Evolutionary conservation across 139 green algal genomes (phyloP).

Genomic region (Nannochloris sp.): DNA sequence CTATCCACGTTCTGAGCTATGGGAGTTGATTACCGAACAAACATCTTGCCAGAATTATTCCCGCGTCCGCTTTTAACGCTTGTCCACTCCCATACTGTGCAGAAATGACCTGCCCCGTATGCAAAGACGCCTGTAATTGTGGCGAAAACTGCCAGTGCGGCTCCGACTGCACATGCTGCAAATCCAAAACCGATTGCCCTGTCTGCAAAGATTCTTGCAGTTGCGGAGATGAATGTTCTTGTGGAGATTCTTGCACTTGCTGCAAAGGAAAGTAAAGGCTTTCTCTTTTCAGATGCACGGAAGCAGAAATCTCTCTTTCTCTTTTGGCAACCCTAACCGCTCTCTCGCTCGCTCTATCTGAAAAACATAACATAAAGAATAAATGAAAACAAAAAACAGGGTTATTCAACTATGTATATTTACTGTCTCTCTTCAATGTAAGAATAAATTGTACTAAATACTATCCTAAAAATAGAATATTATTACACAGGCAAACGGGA

Average conservation of each 20-base stretch:
- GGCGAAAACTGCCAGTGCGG: neutral
- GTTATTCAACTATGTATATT: no score
- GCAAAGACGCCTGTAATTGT: neutral
- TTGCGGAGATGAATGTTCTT: neutral
- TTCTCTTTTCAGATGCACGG: no score
- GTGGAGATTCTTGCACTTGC: neutral
- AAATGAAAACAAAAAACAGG: neutral
- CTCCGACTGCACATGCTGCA: neutral
- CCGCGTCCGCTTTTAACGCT: no score
- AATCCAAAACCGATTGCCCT: neutral
- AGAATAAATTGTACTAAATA: no score
- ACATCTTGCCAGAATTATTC: no score
- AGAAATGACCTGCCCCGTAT: neutral
- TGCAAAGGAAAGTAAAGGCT: neutral
- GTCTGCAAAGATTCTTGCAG: neutral
- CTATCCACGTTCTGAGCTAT: no score
- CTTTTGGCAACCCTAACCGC: neutral
- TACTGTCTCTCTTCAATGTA: no score
- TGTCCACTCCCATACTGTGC: no score
- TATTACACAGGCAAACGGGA: no score
- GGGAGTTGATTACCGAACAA: no score
- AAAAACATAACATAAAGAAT: neutral
- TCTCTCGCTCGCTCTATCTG: neutral
- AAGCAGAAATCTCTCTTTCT: neutral
- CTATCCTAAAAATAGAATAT: no score